These are phyloP conservation scores for Trichoderma simmonsii DNA, from an alignment of 2,329 filamentous ascomycete genomes.

Conservation along the genomic window DNA sequence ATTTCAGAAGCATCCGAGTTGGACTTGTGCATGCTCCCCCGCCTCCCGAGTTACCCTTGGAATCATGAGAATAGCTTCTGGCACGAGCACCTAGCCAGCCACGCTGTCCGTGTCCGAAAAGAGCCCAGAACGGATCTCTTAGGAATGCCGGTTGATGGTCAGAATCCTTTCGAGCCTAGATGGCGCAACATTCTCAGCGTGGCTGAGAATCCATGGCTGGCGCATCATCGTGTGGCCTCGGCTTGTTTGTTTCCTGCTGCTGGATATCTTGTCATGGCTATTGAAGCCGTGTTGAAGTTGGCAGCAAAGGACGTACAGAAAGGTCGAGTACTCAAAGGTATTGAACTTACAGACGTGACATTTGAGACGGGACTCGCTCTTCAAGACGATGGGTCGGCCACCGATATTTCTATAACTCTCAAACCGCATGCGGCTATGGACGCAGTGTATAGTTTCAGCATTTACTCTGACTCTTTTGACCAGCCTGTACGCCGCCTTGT, in stretches of 20 bases:
- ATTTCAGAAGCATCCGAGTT: not conserved
- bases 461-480: not conserved
- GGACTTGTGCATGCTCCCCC: not conserved
- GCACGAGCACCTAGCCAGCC: not conserved
- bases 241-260: not conserved
- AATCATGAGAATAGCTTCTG: not conserved
- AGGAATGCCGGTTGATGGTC: not conserved
- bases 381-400: not conserved
- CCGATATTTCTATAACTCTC: not conserved
- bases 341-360: not conserved
- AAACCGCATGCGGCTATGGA: not conserved
- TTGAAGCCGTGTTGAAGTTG: not conserved
- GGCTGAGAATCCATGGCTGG: not conserved
- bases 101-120: not conserved
- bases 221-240: not conserved
- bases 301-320: not conserved
- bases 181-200: not conserved
- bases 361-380: not conserved
- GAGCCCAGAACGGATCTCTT: not conserved
- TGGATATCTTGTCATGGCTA: not conserved
- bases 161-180: not conserved
- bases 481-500: not conserved
- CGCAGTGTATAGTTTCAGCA: not conserved
- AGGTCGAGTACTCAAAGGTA: not conserved
- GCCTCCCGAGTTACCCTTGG: not conserved